Evolutionary conservation across 148 eudicot genomes (phyloP).

Genomic region (Rheum nobile): DNA sequence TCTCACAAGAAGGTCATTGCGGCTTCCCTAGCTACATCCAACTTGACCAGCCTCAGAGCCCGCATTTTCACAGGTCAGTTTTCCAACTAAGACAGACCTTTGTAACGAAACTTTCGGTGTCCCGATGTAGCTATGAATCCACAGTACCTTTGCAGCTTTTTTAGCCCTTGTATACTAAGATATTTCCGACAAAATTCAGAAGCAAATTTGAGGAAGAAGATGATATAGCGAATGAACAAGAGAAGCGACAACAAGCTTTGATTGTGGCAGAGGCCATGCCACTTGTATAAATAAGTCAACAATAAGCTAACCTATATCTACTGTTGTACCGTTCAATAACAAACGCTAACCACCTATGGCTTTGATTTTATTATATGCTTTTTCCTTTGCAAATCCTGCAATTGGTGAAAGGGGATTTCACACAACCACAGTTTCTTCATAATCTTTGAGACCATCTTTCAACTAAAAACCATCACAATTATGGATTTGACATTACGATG

Average conservation of each 20-base stretch:
- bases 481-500: too few species aligned
- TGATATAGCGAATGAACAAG: conserved; percentile 16
- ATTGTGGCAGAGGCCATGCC: conserved; percentile 20
- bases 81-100: background rate
- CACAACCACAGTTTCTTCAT: too few species aligned
- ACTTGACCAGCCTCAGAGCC: conserved; percentile 50
- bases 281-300: background rate
- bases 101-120: background rate
- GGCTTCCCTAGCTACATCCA: conserved; percentile 52
- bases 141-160: conserved; percentile 49
- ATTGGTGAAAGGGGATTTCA: too few species aligned
- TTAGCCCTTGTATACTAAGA: conserved; percentile 60
- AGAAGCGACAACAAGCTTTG: conserved; percentile 25
- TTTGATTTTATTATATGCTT: too few species aligned
- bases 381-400: too few species aligned
- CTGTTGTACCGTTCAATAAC: background rate
- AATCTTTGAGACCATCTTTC: too few species aligned
- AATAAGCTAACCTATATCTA: background rate
- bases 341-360: background rate
- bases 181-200: conserved; percentile 34
- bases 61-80: conserved; percentile 63
- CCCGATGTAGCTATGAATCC: background rate
- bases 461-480: too few species aligned
- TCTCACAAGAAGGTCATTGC: conserved; percentile 70
- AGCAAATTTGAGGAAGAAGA: conserved; percentile 20